Conservation (phyloP, 768 basidiomycete species). For the Lyophyllum atratum region DNA sequence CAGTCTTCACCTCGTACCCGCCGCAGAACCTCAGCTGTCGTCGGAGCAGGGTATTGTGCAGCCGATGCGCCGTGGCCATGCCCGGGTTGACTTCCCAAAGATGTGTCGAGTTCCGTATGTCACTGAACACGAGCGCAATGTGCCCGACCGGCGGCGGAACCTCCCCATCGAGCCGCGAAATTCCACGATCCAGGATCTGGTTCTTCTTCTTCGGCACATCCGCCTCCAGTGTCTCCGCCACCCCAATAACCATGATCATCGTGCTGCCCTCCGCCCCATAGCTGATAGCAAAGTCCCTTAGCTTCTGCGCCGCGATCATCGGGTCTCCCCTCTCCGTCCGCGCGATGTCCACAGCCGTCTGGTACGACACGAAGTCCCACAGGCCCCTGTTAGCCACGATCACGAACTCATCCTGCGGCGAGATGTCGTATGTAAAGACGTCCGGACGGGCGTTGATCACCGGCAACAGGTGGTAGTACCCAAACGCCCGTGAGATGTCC, state of each 20-base stretch:
- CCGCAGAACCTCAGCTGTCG: constrained; percentile 86
- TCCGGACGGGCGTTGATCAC: constrained; percentile 90
- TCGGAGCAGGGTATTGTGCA: constrained; percentile 87
- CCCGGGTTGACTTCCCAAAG: constrained; percentile 96
- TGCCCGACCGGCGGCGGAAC: constrained; percentile 85
- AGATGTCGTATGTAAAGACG: constrained; percentile 66
- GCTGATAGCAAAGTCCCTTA: constrained; percentile 95
- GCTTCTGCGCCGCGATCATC: constrained; percentile 90
- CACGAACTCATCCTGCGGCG: constrained; percentile 91
- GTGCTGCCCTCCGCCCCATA: constrained; percentile 92
- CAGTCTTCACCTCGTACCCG: constrained; percentile 99
- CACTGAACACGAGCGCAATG: constrained; percentile 94
- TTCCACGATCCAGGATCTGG: constrained; percentile 56
- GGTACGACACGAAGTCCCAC: constrained; percentile 93
- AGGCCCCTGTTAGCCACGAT: constrained; percentile 92
- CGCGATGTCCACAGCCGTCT: constrained; percentile 96
- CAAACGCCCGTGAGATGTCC: constrained; percentile 91
- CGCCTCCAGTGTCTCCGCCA: constrained; percentile 73
- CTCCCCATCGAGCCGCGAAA: constrained; percentile 71
- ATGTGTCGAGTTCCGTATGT: constrained; percentile 95
- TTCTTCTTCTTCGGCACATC: constrained; percentile 45
- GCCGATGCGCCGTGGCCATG: constrained; percentile 90
- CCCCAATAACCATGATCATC: constrained; percentile 97
- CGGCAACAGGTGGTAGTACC: constrained; percentile 87
- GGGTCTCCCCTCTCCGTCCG: constrained; percentile 62